These are phyloP conservation scores for Phycomyces nitens DNA, from an alignment of 192 early-diverging fungal genomes.

Conservation along the genomic window DNA sequence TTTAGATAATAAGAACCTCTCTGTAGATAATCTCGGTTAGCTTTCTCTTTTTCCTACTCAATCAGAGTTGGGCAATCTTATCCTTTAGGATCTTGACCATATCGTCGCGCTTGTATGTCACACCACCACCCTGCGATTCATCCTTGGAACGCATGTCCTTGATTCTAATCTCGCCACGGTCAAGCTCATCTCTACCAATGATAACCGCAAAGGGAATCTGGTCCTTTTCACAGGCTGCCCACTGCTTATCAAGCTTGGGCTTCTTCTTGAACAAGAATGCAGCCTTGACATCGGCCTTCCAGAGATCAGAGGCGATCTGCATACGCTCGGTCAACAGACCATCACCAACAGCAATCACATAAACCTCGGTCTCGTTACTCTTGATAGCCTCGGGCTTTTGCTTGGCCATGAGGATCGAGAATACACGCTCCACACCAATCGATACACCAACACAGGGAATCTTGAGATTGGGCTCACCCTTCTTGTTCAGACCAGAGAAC, in stretches of 20 bases:
- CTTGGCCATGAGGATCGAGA: constrained; percentile 74
- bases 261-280: constrained; percentile 93
- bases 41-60: not conserved
- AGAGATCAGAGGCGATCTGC: constrained; percentile 76
- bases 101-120: constrained; percentile 46
- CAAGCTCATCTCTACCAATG: constrained; percentile 78
- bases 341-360: constrained; percentile 75
- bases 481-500: constrained; percentile 71
- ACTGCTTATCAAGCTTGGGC: constrained; percentile 74
- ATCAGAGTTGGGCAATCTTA: not conserved
- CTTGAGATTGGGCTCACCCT: constrained; percentile 51
- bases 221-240: constrained; percentile 73
- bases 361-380: constrained; percentile 76
- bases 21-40: too few species aligned
- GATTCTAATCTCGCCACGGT: constrained; percentile 71
- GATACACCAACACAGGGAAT: constrained; percentile 95
- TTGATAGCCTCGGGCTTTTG: constrained; percentile 58
- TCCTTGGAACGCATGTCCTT: constrained; percentile 76
- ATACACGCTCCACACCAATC: constrained; percentile 94
- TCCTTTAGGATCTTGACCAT: constrained; percentile 54
- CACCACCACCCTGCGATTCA: constrained; percentile 48
- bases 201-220: constrained; percentile 89
- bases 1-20: too few species aligned
- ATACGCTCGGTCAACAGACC: constrained; percentile 86
- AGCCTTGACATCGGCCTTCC: constrained; percentile 85